Evolutionary conservation across 208 protist species (phyloP).

Genomic region (Wallacemonas sp.): DNA sequence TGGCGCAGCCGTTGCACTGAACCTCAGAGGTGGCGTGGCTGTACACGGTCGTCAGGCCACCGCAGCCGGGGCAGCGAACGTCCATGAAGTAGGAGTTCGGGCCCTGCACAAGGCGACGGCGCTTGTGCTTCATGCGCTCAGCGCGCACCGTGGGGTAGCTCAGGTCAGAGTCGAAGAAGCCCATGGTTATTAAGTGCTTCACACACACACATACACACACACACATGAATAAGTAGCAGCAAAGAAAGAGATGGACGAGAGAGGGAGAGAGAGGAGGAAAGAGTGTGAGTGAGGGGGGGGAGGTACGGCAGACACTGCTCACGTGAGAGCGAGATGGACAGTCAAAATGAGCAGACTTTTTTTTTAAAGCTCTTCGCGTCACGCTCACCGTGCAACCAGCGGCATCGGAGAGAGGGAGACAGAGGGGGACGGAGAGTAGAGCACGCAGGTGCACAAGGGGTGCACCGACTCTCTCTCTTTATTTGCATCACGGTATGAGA

Average conservation of each 20-base stretch:
- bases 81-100: slow-evolving; percentile 99
- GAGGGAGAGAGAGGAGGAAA: slow-evolving; percentile 7
- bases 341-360: no score
- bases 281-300: no score
- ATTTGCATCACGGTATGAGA: no score
- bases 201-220: background rate
- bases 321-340: no score
- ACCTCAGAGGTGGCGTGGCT: slow-evolving; percentile 98
- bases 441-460: no score
- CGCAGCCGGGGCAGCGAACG: slow-evolving; percentile 98
- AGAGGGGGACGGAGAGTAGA: no score
- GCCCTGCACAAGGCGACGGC: slow-evolving; percentile 98
- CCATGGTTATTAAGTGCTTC: slow-evolving; percentile 52
- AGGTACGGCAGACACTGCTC: no score
- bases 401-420: no score
- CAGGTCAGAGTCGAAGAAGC: slow-evolving; percentile 96
- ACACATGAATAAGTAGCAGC: background rate
- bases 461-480: no score
- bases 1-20: slow-evolving; percentile 95
- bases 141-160: slow-evolving; percentile 94
- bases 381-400: no score
- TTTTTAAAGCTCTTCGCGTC: no score
- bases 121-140: slow-evolving; percentile 98
- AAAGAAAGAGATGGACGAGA: slow-evolving; percentile 4
- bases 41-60: slow-evolving; percentile 96